Base-by-base conservation (phyloP, 345 rosid species). In the Arabidopsis suecica region DNA sequence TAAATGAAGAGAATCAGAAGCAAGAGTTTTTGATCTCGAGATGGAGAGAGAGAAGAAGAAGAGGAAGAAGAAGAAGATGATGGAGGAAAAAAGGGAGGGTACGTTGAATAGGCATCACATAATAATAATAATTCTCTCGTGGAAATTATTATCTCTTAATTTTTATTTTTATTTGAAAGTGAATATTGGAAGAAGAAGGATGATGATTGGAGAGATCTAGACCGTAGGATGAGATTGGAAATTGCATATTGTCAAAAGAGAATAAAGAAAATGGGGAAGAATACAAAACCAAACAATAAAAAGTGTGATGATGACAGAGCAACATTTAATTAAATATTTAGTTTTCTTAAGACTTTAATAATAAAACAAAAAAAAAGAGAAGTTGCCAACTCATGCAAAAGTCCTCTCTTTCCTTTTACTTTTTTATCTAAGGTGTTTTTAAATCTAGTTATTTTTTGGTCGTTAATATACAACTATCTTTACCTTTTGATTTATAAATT, bases 81-180 rank as follows among this genome's bases (percentile, higher is more conserved):
- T 63, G 81, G 78, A 71, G 83, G 81, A 67, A 78, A 69, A 67
- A 77, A 68, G 84, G 78, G 78, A 79, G 82, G 79, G 67, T 75
- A 74, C 67, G 73, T 68, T 55, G 77, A 36, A 71, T 73, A 69
- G 74, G 81, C 83, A 80, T 80, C 86, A 69, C 81, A 82, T 79
- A 82, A 83, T 78, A 81, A 83, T 61, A 78, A 83, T 61, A 78
- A 71, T 73, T 79, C 59, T 73, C 40, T 79, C 25, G 53, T 60
- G 40, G 66, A 77, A 56, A 68, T 11, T 16, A 18, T 58, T 6
- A 7, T 23, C 57, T 47, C 7, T 45, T 59, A 2, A 36, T 9
- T 36, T 25, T 60, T 32, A 6, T 41, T 42, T 51, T 50, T 9
- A 8, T 47, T 47, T 47, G 50, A 0, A 61, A 50, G 63, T 20